These are phyloP conservation scores for Guyanaporus albipodus DNA, from an alignment of 768 basidiomycete species.

Conservation along the genomic window DNA sequence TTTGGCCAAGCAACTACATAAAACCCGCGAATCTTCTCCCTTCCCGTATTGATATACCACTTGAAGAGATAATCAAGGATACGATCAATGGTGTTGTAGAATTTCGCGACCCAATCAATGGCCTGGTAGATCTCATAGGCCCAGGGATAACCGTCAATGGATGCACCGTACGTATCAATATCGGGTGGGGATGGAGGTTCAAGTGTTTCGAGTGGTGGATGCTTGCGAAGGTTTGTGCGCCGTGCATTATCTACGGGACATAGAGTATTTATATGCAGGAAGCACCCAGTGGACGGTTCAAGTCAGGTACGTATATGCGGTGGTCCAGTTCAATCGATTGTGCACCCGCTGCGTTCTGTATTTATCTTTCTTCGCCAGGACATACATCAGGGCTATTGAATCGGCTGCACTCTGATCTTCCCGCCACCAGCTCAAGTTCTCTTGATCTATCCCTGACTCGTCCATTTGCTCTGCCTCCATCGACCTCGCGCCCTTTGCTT, in stretches of 20 bases:
- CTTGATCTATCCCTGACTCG: slow-evolving; percentile 9
- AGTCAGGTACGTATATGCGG: slow-evolving; percentile 23
- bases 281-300: slow-evolving; percentile 3
- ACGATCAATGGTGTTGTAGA: slow-evolving; percentile 41
- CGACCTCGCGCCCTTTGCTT: slow-evolving; percentile 9
- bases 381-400: neutral
- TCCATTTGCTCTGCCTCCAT: slow-evolving; percentile 3
- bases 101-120: slow-evolving; percentile 36
- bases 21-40: slow-evolving; percentile 24
- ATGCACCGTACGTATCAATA: slow-evolving; percentile 34
- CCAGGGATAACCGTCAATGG: slow-evolving; percentile 34
- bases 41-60: slow-evolving; percentile 30
- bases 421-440: slow-evolving; percentile 2
- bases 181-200: slow-evolving; percentile 33
- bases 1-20: slow-evolving; percentile 41
- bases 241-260: neutral
- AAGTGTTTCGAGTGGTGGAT: slow-evolving; percentile 36
- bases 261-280: slow-evolving; percentile 1
- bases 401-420: neutral
- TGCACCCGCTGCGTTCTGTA: neutral
- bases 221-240: slow-evolving; percentile 21
- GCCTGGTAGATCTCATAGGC: slow-evolving; percentile 37
- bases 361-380: neutral
- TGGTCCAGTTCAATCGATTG: neutral
- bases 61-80: slow-evolving; percentile 35